These are phyloP conservation scores for Agaricus subrufescens DNA, from an alignment of 768 basidiomycete genomes.

Conservation along the genomic window DNA sequence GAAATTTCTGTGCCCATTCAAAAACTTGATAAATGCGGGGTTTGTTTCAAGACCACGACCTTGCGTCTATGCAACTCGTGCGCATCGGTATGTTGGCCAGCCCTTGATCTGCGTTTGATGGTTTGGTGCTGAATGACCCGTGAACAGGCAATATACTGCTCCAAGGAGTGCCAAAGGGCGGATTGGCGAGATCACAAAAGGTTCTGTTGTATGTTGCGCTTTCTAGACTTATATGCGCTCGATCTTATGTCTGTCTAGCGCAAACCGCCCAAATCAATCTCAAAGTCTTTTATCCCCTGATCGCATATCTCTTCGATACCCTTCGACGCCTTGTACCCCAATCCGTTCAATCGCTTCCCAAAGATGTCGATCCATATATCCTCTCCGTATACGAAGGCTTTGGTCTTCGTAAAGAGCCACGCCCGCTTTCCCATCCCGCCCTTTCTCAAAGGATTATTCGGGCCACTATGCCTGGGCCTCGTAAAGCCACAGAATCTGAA, in stretches of 20 bases:
- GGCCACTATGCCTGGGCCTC: conserved; percentile 7
- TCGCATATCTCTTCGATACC: not conserved
- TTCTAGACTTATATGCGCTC: not conserved
- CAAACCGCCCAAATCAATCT: not conserved
- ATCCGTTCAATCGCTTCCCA: not conserved
- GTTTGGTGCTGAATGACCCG: not conserved
- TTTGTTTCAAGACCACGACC: conserved; percentile 3
- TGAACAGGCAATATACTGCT: conserved; percentile 11
- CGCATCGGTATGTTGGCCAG: conserved; percentile 6
- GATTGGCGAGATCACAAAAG: conserved; percentile 14
- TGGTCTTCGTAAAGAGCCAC: not conserved
- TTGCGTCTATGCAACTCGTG: conserved; percentile 12
- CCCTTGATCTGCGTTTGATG: not conserved
- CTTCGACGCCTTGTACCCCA: not conserved
- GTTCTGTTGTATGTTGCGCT: conserved; percentile 6
- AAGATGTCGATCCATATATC: not conserved
- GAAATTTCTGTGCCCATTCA: conserved; percentile 6
- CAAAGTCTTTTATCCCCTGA: not conserved
- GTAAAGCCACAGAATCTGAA: not conserved
- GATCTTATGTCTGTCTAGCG: not conserved
- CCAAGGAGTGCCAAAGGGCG: conserved; percentile 9
- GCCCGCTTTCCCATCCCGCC: conserved; percentile 7
- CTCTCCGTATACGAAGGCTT: not conserved
- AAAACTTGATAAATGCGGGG: conserved; percentile 11
- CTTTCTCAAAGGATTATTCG: conserved; percentile 11